Base-by-base conservation (phyloP, 2,329 filamentous ascomycete genomes). In the Penicillium sp. region DNA sequence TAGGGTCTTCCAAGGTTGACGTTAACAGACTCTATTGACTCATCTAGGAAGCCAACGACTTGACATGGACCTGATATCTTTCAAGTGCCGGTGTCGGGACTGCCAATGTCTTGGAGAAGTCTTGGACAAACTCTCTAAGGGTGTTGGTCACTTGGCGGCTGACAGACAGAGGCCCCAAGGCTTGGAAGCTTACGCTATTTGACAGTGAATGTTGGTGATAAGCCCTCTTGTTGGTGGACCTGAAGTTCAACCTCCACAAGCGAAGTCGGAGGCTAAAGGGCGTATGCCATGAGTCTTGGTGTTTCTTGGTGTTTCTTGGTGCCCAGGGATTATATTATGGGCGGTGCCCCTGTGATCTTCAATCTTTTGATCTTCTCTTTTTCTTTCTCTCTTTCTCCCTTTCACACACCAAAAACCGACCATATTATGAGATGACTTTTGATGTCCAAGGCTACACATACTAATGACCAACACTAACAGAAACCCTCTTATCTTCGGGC, bases 401-500 rank as follows among this genome's bases (percentile, higher is more conserved):
- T 40, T 40, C n/a, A n/a, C 18, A n/a, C 6, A 14, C n/a, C 10
- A 31, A 22, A 40, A 16, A 32, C 16, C 8, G 16, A 8, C 13
- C 18, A 29, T 26, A 20, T 46, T 16, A 31, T 14, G 10, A 29
- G 34, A 18, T 26, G 16, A 37, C 32, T 13, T 22, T 5, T 24
- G 6, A n/a, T 34, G 9, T 39, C 2, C 22, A 42, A 16, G 3
- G 22, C 26, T 20, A 29, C 26, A 18, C 24, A 37, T 22, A 48
- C 43, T 46, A 55, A 53, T 56, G 18, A 54, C 10, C 43, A 53
- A 42, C 22, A 56, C 54, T 47, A 54, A 55, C 44, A 49, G 50
- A 47, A 57, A 45, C 22, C 29, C n/a, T 32, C 62, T 66, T 62
- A 63, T 61, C 63, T 38, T 32, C 20, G 39, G 49, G 44, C 49